Base-by-base conservation (phyloP, 2,329 filamentous ascomycete genomes). In the Fusarium sp. region DNA sequence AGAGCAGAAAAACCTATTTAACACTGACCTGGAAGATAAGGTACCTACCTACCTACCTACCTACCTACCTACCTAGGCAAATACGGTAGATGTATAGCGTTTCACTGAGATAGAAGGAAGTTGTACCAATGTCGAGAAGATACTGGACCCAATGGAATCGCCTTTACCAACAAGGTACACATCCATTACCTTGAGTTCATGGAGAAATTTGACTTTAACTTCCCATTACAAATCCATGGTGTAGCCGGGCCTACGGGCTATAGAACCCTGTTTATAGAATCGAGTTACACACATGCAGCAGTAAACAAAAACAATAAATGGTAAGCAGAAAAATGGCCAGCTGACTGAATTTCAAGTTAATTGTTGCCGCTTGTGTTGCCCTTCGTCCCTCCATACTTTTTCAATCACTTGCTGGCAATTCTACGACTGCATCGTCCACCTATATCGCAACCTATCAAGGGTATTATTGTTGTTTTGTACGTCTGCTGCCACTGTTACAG, bases 371-470 rank as follows among this genome's bases (percentile, higher is more conserved):
- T 49, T 49, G 51, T 57, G 44, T 48, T 53, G 53, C 42, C 50
- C 21, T 39, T 59, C 46, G 37, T 56, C 41, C 41, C 36, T 52
- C 35, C 52, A 48, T 43, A n/a, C 38, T 32, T 44, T 49, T 33
- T 49, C 43, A 35, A 49, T 32, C 39, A 33, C 29, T 33, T 46
- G 50, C 42, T 35, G 39, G 45, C 35, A 45, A 27, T 6, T 27
- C 25, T 42, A 33, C 41, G 29, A 31, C 53, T 54, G 38, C 62
- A 37, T 48, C 59, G 46, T 61, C 29, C 42, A 27, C 15, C 33
- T 36, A 48, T n/a, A 2, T 33, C 14, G 8, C 42, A 44, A 45
- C 50, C 32, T 55, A 62, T 63, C 61, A 53, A 38, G 49, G 43
- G 37, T 46, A 32, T 31, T 37, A 14, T 32, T 47, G 37, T 36